Evolutionary conservation across 176 grass and related monocot genomes (phyloP).

Genomic region (barley (Hordeum vulgare)): MorexV3_pseudomolecules_assembly NC_058523.1:491017179-491017678

Average conservation of each 20-base stretch:
- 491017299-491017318: conserved; percentile 41
- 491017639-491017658: conserved; percentile 24
- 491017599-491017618: neutral
- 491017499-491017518: conserved; percentile 52
- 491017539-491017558: conserved; percentile 77
- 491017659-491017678: conserved; percentile 37
- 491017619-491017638: conserved; percentile 14
- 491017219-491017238: conserved; percentile 97
- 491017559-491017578: conserved; percentile 58
- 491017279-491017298: conserved; percentile 72
- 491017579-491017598: conserved; percentile 20
- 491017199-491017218: conserved; percentile 91
- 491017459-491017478: conserved; percentile 46
- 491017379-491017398: conserved; percentile 22
- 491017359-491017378: conserved; percentile 36
- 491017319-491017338: neutral
- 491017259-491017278: conserved; percentile 93
- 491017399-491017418: no score
- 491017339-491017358: neutral
- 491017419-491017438: neutral
- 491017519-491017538: conserved; percentile 80
- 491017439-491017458: conserved; percentile 17
- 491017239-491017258: conserved; percentile 98
- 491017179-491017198: conserved; percentile 99
- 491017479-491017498: conserved; percentile 33